Evolutionary conservation across 179 eudicot genomes (phyloP).

Genomic region (Beta corolliflora): DNA sequence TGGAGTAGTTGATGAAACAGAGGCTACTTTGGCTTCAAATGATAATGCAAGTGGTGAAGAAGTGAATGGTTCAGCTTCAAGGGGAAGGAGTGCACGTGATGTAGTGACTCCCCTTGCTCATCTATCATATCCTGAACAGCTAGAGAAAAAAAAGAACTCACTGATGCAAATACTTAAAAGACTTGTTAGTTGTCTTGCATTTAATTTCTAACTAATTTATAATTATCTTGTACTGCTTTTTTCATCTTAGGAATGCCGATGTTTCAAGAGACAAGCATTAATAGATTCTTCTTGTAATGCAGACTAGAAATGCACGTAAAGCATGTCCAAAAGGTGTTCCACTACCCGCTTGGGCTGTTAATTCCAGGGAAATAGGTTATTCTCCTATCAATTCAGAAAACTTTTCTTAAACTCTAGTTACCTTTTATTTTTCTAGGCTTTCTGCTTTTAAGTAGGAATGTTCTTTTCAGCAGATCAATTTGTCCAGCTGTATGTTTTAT

Average conservation of each 20-base stretch:
- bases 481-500: not conserved
- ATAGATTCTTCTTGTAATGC: conserved; percentile 32
- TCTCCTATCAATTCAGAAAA: conserved; percentile 11
- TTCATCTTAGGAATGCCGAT: not conserved
- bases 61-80: conserved; percentile 43
- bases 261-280: conserved; percentile 11
- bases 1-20: conserved; percentile 32
- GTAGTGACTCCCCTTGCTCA: conserved; percentile 89
- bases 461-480: not conserved
- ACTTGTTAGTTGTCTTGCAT: conserved; percentile 58
- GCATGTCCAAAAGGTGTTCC: conserved; percentile 79
- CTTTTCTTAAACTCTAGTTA: not conserved
- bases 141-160: conserved; percentile 80
- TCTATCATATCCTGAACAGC: conserved; percentile 78
- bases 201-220: conserved; percentile 9
- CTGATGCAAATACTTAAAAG: conserved; percentile 63
- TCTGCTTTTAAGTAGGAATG: not conserved
- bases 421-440: not conserved
- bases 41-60: conserved; percentile 45
- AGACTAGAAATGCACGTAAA: conserved; percentile 91
- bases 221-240: conserved; percentile 2
- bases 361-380: conserved; percentile 84
- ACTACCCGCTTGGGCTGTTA: conserved; percentile 80
- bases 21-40: conserved; percentile 26
- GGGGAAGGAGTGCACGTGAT: conserved; percentile 73